Percentiles rank a stretch among this genome's conserved stretches.
Evolutionary conservation across 192 early-diverging fungal species (phyloP).

Genomic region (Coemansia javaensis): DNA sequence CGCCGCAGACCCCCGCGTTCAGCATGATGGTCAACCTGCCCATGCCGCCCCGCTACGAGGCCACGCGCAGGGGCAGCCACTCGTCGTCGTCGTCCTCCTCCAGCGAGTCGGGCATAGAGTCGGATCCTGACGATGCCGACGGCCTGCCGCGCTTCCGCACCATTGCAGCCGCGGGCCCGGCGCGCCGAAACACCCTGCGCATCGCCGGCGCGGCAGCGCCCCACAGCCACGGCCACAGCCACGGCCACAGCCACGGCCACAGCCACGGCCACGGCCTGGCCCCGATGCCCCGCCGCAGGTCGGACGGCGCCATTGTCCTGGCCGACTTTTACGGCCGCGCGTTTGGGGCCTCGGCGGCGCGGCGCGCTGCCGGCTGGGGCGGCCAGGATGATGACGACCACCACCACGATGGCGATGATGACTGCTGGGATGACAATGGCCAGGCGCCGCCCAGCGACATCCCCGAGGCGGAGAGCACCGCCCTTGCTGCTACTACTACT

Average conservation of each 20-base stretch:
- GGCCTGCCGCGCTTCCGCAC: not conserved
- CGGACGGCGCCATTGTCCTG: constrained; percentile 40
- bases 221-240: no score
- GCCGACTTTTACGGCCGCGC: constrained; percentile 12
- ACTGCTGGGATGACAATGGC: no score
- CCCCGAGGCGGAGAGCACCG: no score
- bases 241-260: no score
- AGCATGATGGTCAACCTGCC: constrained; percentile 45
- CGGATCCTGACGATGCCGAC: constrained; percentile 3
- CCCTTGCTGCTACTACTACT: no score
- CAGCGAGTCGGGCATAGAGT: constrained; percentile 4
- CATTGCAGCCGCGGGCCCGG: not conserved
- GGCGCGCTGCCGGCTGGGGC: not conserved
- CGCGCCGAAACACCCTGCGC: not conserved
- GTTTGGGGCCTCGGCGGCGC: not conserved
- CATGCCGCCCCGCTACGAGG: constrained; percentile 40
- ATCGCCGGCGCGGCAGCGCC: not conserved
- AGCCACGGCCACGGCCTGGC: not conserved
- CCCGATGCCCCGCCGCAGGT: constrained; percentile 16
- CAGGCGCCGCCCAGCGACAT: no score
- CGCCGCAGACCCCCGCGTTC: constrained; percentile 6
- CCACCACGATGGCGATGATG: not conserved
- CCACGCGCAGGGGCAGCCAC: not conserved
- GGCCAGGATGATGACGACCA: no score
- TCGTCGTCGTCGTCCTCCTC: no score